Conservation (phyloP, 306 rosid genomes). For the Vachellia pachyceras region DNA sequence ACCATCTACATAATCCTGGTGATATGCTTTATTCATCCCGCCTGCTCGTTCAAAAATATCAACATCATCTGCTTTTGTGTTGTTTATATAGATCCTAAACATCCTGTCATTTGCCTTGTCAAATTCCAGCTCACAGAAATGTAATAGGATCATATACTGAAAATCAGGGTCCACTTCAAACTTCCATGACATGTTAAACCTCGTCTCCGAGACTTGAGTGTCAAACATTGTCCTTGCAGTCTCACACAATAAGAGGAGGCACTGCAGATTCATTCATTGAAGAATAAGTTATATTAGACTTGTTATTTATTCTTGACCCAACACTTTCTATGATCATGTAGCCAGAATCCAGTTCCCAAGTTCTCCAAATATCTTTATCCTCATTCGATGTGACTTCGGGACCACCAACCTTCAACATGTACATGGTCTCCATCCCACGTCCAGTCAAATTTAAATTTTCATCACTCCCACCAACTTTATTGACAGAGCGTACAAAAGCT, state of each 20-base stretch:
- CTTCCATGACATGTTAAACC: conserved; percentile 98
- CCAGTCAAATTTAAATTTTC: conserved; percentile 62
- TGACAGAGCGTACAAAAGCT: conserved; percentile 56
- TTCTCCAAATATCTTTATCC: conserved; percentile 77
- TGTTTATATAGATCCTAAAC: conserved; percentile 86
- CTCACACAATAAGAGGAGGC: conserved; percentile 90
- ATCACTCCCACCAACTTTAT: conserved; percentile 77
- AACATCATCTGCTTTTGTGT: conserved; percentile 77
- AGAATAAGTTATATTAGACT: conserved; percentile 73
- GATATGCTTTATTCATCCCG: conserved; percentile 83
- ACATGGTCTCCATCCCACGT: conserved; percentile 78
- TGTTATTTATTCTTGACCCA: conserved; percentile 62
- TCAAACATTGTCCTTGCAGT: conserved; percentile 81
- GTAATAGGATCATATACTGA: conserved; percentile 79
- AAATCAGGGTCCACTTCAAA: conserved; percentile 87
- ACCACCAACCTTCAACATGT: conserved; percentile 94
- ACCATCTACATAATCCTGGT: conserved; percentile 75
- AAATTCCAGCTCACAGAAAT: conserved; percentile 85
- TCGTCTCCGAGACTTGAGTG: conserved; percentile 73
- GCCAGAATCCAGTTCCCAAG: conserved; percentile 84
- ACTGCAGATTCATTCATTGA: conserved; percentile 66
- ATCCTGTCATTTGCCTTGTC: conserved; percentile 69
- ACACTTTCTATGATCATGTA: conserved; percentile 91
- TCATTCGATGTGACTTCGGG: conserved; percentile 58
- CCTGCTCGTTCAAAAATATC: conserved; percentile 74